Evolutionary conservation across 257 asterid genomes (phyloP).

Genomic region (Solanum arcanum): DNA sequence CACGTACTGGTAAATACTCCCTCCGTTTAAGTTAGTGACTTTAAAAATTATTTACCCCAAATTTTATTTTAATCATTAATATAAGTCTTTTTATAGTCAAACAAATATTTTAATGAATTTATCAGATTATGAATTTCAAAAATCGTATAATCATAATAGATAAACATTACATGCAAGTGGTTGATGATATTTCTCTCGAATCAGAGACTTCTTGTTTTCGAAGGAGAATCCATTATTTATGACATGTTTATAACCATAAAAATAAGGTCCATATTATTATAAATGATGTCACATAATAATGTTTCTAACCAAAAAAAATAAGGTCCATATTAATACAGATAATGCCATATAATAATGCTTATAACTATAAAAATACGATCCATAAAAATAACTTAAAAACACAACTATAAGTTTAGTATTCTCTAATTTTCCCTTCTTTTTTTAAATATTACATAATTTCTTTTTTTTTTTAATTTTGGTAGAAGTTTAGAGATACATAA

Average conservation of each 20-base stretch:
- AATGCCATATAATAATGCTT: not conserved
- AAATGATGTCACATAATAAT: not conserved
- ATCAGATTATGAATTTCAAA: not conserved
- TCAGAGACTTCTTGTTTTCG: not conserved
- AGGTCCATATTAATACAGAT: not conserved
- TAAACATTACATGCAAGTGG: not conserved
- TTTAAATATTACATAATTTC: too few species aligned
- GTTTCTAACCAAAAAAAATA: accelerated
- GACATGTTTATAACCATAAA: not conserved
- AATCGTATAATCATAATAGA: not conserved
- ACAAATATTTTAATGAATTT: not conserved
- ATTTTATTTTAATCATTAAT: not conserved
- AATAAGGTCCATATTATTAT: too few species aligned
- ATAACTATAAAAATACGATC: not conserved
- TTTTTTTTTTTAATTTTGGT: too few species aligned
- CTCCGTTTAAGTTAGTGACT: too few species aligned
- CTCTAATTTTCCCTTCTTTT: too few species aligned
- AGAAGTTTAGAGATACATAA: too few species aligned
- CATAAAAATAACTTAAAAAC: too few species aligned
- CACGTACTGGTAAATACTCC: too few species aligned
- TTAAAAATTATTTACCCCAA: not conserved
- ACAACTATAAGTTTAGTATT: too few species aligned
- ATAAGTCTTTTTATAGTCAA: not conserved
- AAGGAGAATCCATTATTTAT: not conserved
- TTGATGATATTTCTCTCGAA: not conserved